Base-by-base conservation (phyloP, 75 land plant species). In the Pseudotsuga menziesii region DNA sequence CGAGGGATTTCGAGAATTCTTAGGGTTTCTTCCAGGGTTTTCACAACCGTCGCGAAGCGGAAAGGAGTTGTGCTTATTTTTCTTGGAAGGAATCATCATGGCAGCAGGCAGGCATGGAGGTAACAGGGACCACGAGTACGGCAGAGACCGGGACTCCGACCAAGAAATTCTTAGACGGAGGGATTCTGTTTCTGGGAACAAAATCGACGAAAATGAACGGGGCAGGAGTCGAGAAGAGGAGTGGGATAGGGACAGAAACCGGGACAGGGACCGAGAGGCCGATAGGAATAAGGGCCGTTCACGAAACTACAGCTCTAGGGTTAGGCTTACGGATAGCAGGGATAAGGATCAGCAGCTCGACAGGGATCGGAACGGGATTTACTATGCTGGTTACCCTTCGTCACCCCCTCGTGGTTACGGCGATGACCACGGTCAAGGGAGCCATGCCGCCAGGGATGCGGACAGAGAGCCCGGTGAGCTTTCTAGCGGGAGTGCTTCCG, bases 381-480 rank as follows among this genome's bases (percentile, higher is more conserved):
- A 55, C 22, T 52, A 55, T 13, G 27, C 32, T 14, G 75, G 75
- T 9, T 69, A 69, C 48, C 22, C 72, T 69, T 69, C 72, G 12
- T 69, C 72, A 13, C 72, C 72, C 0, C 23, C 44, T 41, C 44
- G 72, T 12, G 25, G 20, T 69, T n/a, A 69, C 19, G 75, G 57
- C 3, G 75, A 52, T 54, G 26, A 15, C 15, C 32, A 48, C 17
- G 75, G 35, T 25, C 29, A 56, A 23, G 75, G 19, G 56, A 22
- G 75, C 56, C 32, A 73, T 15, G 41, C 1, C 6, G 41, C 1
- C 11, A 87, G 71, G 72, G 29, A 62, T 52, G 59, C 67, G 13
- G 94, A 92, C 7, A 80, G 83, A 54, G 94, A 92, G 77, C 92
- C 92, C 0, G 94, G 94, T 69, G 94, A 92, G 85, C 60, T 92